Evolutionary conservation across 139 green algal genomes (phyloP).

Genomic region (Limnomonas spitsbergensis): DNA sequence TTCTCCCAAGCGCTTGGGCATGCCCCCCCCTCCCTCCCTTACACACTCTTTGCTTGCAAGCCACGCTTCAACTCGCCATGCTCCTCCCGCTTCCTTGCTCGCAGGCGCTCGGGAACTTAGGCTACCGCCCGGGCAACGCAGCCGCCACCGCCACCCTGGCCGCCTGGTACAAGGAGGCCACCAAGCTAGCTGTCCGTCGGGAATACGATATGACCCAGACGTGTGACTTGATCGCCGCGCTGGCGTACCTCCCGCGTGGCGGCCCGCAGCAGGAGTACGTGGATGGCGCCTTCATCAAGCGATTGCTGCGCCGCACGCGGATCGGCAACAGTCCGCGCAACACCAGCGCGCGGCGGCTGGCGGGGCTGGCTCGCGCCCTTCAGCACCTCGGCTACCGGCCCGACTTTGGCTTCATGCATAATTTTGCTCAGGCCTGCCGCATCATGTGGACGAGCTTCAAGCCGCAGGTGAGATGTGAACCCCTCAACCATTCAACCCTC

Average conservation of each 20-base stretch:
- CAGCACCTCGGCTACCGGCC: neutral
- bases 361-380: neutral
- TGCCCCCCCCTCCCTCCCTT: too few relatives aligned
- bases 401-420: slow-evolving; percentile 17
- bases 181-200: slow-evolving; percentile 13
- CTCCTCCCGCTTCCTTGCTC: too few relatives aligned
- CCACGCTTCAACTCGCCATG: too few relatives aligned
- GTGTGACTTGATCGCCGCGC: slow-evolving; percentile 23
- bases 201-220: slow-evolving; percentile 20
- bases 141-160: too few relatives aligned
- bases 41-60: too few relatives aligned
- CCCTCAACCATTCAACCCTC: too few relatives aligned
- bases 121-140: too few relatives aligned
- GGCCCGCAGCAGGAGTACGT: neutral
- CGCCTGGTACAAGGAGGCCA: slow-evolving; percentile 24
- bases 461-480: slow-evolving; percentile 13
- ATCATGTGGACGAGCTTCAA: slow-evolving; percentile 1
- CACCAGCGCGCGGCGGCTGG: neutral
- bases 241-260: slow-evolving; percentile 19
- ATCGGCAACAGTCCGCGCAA: neutral
- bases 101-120: too few relatives aligned
- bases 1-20: too few relatives aligned
- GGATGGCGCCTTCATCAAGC: slow-evolving; percentile 9
- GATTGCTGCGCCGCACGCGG: slow-evolving; percentile 14
- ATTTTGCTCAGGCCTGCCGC: neutral